Conservation (phyloP, 306 rosid genomes). For the Phaseolus lunatus region DNA sequence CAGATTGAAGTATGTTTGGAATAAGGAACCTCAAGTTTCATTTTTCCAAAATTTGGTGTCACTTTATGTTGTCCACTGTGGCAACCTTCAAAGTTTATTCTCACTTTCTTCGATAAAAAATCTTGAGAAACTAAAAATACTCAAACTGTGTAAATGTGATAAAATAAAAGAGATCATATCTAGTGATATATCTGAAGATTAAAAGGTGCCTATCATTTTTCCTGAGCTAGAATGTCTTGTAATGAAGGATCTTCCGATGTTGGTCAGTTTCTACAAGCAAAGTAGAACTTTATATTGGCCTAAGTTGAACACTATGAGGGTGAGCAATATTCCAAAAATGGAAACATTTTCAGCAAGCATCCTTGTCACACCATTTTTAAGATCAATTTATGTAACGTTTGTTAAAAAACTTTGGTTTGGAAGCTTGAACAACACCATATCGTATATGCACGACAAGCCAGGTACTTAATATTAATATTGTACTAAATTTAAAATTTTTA, state of each 20-base stretch:
- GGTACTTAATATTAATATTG: no score
- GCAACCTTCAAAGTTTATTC: background rate
- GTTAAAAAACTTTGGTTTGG: background rate
- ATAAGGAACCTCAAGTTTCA: background rate
- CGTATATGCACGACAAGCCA: no score
- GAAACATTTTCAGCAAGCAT: rapidly evolving
- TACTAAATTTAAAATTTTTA: no score
- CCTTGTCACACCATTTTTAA: background rate
- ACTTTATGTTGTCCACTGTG: background rate
- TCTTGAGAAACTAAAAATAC: background rate
- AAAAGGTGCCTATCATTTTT: background rate
- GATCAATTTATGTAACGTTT: background rate
- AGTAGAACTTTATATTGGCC: background rate
- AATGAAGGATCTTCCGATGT: slow-evolving; percentile 3
- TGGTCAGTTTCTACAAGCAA: background rate
- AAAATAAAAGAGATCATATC: background rate
- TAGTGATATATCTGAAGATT: background rate
- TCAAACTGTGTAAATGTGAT: background rate
- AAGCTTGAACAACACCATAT: background rate
- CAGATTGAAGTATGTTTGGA: background rate
- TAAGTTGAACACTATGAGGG: background rate
- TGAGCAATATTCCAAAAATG: background rate
- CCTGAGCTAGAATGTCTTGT: background rate
- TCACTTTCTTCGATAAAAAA: background rate
- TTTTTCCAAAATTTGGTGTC: background rate